A percentile compares a stretch with the other conserved stretches of the same genome.
Conservation (phyloP, 2,329 filamentous ascomycete genomes). For the Talaromyces albobiverticillius region DNA sequence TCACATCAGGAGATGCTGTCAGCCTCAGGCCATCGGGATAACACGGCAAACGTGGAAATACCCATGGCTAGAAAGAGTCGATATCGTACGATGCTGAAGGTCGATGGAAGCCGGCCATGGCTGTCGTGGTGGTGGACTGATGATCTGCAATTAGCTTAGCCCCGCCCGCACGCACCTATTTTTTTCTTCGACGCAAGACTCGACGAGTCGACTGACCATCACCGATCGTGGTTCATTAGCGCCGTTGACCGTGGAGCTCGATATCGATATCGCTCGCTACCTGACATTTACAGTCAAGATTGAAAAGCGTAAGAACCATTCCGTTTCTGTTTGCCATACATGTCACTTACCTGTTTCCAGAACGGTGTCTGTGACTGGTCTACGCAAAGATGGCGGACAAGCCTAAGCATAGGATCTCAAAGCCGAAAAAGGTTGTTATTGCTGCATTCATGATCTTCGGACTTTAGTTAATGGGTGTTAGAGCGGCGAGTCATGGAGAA, state of each 20-base stretch:
- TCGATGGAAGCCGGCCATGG: not conserved
- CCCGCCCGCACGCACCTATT: not conserved
- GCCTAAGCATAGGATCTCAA: constrained; percentile 7
- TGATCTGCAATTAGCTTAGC: not conserved
- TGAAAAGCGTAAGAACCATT: no score
- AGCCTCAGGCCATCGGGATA: not conserved
- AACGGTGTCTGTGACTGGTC: no score
- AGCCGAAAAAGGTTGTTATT: constrained; percentile 5
- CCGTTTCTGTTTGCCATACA: not conserved
- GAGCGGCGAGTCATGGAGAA: constrained; percentile 29
- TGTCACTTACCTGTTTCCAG: no score
- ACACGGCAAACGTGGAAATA: not conserved
- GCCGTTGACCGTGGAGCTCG: no score
- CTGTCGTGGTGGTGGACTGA: not conserved
- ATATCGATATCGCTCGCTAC: not conserved
- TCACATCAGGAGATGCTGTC: not conserved
- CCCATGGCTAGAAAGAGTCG: not conserved
- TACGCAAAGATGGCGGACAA: constrained; percentile 2
- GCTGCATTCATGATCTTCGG: not conserved
- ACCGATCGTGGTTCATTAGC: no score
- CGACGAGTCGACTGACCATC: not conserved
- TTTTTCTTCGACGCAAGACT: not conserved
- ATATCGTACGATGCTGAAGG: not conserved
- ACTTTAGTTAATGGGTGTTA: constrained; percentile 9
- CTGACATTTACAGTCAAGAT: no score